Evolutionary conservation across 768 basidiomycete genomes (phyloP).

Genomic region (Phanerodontia chrysosporium): DNA sequence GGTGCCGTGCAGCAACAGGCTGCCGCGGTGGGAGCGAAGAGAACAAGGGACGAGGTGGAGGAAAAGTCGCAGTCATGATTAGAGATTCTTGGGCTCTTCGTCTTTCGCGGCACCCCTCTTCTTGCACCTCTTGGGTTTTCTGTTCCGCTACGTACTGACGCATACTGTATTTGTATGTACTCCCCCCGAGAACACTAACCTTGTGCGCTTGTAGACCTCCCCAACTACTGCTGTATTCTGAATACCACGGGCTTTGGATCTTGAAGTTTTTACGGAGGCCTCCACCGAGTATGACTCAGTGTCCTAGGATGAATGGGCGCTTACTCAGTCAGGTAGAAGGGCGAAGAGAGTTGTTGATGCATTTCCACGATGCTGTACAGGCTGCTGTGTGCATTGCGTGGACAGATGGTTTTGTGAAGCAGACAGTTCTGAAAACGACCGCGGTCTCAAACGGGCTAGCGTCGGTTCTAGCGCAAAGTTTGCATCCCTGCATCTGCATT

Average conservation of each 20-base stretch:
- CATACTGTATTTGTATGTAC: conserved; percentile 16
- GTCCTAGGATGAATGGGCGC: no score
- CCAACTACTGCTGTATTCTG: neutral
- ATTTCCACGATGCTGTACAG: no score
- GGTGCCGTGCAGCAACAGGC: conserved; percentile 33
- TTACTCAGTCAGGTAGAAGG: no score
- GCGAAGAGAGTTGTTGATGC: no score
- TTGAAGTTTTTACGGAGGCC: no score
- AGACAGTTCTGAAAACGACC: no score
- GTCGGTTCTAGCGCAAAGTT: no score
- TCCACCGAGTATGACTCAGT: no score
- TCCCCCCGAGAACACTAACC: neutral
- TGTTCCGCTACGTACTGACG: neutral
- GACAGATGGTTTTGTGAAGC: no score
- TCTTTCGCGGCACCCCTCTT: neutral
- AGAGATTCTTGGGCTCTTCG: neutral
- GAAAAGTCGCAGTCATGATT: neutral
- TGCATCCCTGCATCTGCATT: no score
- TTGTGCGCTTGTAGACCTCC: neutral
- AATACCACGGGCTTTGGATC: neutral
- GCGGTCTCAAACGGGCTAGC: no score
- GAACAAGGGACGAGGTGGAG: conserved; percentile 16
- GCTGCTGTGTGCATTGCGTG: no score
- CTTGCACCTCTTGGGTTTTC: neutral
- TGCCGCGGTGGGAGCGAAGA: conserved; percentile 13